Conservation (phyloP, 2,329 filamentous ascomycete species). For the Eutypa lata region DNA sequence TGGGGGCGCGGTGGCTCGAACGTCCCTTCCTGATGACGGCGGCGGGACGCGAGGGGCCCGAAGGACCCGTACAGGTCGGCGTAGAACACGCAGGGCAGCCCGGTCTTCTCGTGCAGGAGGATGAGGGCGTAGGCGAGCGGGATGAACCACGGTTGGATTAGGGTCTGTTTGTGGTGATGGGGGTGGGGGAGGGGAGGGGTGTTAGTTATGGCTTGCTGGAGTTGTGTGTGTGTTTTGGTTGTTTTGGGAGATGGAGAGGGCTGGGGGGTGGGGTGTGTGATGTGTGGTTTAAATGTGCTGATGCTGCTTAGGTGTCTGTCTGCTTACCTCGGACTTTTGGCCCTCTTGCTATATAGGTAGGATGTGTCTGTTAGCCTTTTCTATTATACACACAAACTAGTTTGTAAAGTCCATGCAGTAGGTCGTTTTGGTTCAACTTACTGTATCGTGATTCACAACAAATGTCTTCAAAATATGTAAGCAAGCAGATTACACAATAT, state of each 20-base stretch:
- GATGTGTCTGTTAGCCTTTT: not conserved
- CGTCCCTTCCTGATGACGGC: too few relatives aligned
- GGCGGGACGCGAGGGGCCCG: conserved; percentile 18
- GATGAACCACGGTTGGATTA: conserved; percentile 65
- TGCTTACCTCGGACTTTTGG: conserved; percentile 1
- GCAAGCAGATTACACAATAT: too few relatives aligned
- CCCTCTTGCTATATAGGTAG: conserved; percentile 2
- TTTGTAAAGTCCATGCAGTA: too few relatives aligned
- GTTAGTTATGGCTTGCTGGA: not conserved
- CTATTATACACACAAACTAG: too few relatives aligned
- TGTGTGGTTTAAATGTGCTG: too few relatives aligned
- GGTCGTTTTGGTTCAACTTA: too few relatives aligned
- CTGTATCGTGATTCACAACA: conserved; percentile 67
- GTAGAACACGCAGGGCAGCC: conserved; percentile 66
- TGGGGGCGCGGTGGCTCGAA: conserved; percentile 47
- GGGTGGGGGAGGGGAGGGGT: not conserved
- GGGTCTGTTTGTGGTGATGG: conserved; percentile 42
- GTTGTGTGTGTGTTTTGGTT: too few relatives aligned
- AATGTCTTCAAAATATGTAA: conserved; percentile 35
- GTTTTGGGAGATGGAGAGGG: too few relatives aligned
- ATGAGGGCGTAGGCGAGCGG: conserved; percentile 70
- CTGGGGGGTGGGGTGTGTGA: too few relatives aligned
- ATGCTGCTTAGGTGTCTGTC: not conserved
- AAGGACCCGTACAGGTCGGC: conserved; percentile 65
- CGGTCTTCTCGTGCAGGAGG: conserved; percentile 53